Conservation (phyloP, 768 basidiomycete species). For the Epithele typhae region DNA sequence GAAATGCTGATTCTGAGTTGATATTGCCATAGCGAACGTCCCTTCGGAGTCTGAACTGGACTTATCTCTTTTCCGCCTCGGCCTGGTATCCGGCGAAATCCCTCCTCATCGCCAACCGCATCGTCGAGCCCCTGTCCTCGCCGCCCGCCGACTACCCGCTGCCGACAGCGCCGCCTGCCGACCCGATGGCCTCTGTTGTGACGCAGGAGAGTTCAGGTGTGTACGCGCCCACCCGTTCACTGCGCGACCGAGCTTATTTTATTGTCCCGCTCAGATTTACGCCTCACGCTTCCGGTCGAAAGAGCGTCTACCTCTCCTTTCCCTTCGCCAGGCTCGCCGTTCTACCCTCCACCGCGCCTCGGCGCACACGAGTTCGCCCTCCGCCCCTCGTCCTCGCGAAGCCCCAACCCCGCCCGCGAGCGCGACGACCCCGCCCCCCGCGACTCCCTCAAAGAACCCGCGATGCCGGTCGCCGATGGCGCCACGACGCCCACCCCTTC, state of each 20-base stretch:
- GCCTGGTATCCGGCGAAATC: constrained; percentile 11
- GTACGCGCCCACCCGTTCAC: neutral
- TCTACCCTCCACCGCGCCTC: constrained; percentile 64
- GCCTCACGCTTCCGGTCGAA: constrained; percentile 33
- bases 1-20: constrained; percentile 10
- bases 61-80: constrained; percentile 5
- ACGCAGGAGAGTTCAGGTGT: constrained; percentile 21
- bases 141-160: neutral
- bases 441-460: neutral
- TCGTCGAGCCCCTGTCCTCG: constrained; percentile 9
- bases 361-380: constrained; percentile 66
- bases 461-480: neutral
- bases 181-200: constrained; percentile 22
- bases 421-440: constrained; percentile 6
- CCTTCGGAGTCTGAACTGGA: constrained; percentile 15
- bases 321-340: constrained; percentile 65
- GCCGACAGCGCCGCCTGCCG: neutral
- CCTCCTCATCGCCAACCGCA: constrained; percentile 15
- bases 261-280: constrained; percentile 18
- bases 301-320: constrained; percentile 41
- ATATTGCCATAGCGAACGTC: constrained; percentile 17
- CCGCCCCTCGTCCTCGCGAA: constrained; percentile 32
- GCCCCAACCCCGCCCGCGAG: constrained; percentile 6
- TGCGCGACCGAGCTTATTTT: constrained; percentile 6
- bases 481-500: neutral